phyloP scores from a whole-genome alignment of 306 rosid genomes.

The Urtica urens region DNA sequence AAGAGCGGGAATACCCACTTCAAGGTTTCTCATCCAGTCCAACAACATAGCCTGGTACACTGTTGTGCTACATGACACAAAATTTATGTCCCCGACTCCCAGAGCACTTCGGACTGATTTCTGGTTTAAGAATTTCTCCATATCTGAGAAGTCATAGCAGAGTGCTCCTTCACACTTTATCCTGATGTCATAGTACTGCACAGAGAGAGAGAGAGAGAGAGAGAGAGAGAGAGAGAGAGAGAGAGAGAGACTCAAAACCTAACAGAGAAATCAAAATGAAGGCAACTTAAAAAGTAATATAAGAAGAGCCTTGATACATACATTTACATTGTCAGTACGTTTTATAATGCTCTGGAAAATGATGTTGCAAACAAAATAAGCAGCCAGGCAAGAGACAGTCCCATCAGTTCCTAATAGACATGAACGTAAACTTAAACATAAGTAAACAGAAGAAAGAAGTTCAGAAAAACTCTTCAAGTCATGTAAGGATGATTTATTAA shows the following conservation, averaged over 20 bases:
- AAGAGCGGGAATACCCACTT: slow-evolving; percentile 89
- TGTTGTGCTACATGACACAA: slow-evolving; percentile 82
- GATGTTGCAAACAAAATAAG: slow-evolving; percentile 65
- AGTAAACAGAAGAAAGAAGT: slow-evolving; percentile 7
- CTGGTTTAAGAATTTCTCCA: slow-evolving; percentile 80
- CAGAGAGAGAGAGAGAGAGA: slow-evolving; percentile 5
- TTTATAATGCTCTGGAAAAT: slow-evolving; percentile 68
- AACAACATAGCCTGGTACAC: slow-evolving; percentile 87
- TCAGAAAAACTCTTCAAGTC: neutral
- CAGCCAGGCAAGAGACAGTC: slow-evolving; percentile 60
- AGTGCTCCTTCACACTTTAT: slow-evolving; percentile 77
- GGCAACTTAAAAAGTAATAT: slow-evolving; percentile 9
- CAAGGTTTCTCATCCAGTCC: slow-evolving; percentile 96
- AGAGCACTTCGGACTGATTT: slow-evolving; percentile 62
- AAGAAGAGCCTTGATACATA: slow-evolving; percentile 27
- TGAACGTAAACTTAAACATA: neutral
- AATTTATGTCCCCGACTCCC: slow-evolving; percentile 70
- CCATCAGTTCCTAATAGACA: slow-evolving; percentile 74
- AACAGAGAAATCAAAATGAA: too few species aligned
- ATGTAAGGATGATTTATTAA: slow-evolving; percentile 4
- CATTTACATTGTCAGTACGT: slow-evolving; percentile 68
- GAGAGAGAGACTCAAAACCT: too few species aligned
- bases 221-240: too few species aligned
- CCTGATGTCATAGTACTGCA: slow-evolving; percentile 93
- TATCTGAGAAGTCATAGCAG: slow-evolving; percentile 89